Percentiles rank a stretch among this genome's conserved stretches.
Conservation (phyloP, 768 basidiomycete genomes). For the Sutorius australiensis region DNA sequence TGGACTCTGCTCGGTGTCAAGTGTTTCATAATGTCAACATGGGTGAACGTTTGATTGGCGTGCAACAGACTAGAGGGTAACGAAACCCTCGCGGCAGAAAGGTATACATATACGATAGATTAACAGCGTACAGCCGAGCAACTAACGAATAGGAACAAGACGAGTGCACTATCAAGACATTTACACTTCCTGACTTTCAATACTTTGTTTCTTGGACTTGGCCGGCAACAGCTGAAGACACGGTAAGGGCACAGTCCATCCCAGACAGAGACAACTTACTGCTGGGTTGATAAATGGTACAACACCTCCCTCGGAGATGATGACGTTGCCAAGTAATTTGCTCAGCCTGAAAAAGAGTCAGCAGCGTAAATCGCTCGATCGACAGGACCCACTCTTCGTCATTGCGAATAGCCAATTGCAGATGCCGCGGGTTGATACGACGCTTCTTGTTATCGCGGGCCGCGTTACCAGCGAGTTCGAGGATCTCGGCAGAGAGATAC, state of each 20-base stretch:
- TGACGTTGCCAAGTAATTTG: conserved; percentile 71
- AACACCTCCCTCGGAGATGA: conserved; percentile 95
- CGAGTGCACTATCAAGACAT: conserved; percentile 2
- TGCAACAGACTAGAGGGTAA: neutral
- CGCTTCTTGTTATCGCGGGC: conserved; percentile 92
- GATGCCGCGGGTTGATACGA: conserved; percentile 92
- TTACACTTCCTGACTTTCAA: conserved; percentile 33
- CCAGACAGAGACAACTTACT: conserved; percentile 22
- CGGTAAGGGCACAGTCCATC: neutral
- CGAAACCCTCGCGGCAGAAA: no score
- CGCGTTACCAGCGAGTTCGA: conserved; percentile 88
- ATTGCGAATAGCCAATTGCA: conserved; percentile 92
- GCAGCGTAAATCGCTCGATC: neutral
- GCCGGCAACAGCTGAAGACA: conserved; percentile 26
- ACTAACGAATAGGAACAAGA: neutral
- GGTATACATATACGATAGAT: conserved; percentile 7
- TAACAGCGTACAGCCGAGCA: neutral
- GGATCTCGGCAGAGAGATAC: conserved; percentile 89
- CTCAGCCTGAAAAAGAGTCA: conserved; percentile 47
- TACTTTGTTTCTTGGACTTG: conserved; percentile 31
- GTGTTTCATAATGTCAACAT: neutral
- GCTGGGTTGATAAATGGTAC: conserved; percentile 77
- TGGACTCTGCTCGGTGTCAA: neutral
- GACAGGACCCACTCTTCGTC: conserved; percentile 69
- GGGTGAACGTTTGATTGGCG: neutral